phyloP scores from a whole-genome alignment of 1,139 yeast species.

The Saccharomyces hybrid region DNA sequence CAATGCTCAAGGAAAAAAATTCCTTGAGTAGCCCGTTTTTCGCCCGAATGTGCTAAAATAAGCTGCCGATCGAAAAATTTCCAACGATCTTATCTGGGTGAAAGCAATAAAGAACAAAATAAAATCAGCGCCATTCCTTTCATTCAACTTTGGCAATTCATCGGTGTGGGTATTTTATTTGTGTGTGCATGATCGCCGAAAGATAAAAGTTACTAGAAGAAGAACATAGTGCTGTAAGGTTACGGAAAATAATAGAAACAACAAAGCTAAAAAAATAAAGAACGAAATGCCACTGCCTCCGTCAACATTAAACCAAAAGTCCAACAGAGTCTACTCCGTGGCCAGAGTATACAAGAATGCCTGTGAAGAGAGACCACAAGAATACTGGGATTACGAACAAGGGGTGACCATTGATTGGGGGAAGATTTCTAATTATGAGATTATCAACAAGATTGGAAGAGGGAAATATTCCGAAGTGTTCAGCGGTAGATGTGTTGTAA shows the following conservation, averaged over 20 bases:
- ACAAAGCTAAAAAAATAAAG: not conserved
- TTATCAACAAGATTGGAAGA: slow-evolving; percentile 63
- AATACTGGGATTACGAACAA: slow-evolving; percentile 77
- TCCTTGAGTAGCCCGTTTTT: not conserved
- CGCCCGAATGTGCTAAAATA: not conserved
- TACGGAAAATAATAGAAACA: not conserved
- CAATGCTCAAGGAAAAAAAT: not conserved
- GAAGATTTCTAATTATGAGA: slow-evolving; percentile 57
- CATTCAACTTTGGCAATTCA: not conserved
- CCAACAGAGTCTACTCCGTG: slow-evolving; percentile 36
- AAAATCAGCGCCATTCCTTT: not conserved
- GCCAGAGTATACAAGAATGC: slow-evolving; percentile 63
- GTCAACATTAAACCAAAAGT: slow-evolving; percentile 32
- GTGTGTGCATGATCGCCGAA: not conserved
- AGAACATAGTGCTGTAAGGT: not conserved
- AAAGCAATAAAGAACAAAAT: not conserved
- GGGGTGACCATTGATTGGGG: slow-evolving; percentile 63
- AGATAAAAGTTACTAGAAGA: not conserved
- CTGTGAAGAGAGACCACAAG: slow-evolving; percentile 53
- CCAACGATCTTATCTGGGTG: not conserved
- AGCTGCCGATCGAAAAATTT: not conserved
- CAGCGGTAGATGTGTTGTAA: slow-evolving; percentile 42
- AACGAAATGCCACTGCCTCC: slow-evolving; percentile 30
- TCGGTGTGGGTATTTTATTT: not conserved
- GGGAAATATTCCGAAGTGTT: slow-evolving; percentile 79